Percentiles rank a stretch among this genome's conserved stretches.
These are phyloP conservation scores for Colletotrichum sp. DNA, from an alignment of 2,329 filamentous ascomycete species.

Conservation along the genomic window DNA sequence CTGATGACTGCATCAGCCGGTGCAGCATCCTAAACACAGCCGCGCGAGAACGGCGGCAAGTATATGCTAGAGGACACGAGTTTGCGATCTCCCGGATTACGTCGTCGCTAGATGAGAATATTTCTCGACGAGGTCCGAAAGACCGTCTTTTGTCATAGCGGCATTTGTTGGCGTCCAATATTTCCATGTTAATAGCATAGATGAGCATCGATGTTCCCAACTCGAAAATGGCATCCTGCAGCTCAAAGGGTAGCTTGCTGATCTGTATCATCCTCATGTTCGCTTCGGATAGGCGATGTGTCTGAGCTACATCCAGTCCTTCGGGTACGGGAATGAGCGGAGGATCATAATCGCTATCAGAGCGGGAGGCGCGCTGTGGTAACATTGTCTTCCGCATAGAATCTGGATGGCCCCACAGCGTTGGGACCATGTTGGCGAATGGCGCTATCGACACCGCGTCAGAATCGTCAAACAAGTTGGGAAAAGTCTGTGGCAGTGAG, in stretches of 20 bases:
- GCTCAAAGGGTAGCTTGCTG: fast-evolving
- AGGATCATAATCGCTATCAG: no score
- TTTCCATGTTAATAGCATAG: fast-evolving
- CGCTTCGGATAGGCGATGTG: fast-evolving
- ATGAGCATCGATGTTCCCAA: fast-evolving
- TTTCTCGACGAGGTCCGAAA: fast-evolving
- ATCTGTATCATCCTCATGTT: background rate
- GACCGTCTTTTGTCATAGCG: fast-evolving
- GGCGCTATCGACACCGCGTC: fast-evolving
- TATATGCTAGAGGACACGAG: background rate
- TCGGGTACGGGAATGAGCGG: background rate
- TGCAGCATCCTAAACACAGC: fast-evolving
- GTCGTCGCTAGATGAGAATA: fast-evolving
- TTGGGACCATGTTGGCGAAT: background rate
- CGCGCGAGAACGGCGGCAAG: background rate
- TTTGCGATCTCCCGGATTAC: background rate
- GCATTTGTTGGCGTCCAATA: fast-evolving
- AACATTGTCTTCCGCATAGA: fast-evolving
- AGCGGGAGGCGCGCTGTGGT: no score
- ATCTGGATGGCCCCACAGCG: fast-evolving
- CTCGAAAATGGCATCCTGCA: fast-evolving
- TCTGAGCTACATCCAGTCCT: fast-evolving
- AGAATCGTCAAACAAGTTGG: fast-evolving
- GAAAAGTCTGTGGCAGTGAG: no score
- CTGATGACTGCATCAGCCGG: background rate